Base-by-base conservation (phyloP, 2,329 filamentous ascomycete species). In the Sphaerulina musiva region DNA sequence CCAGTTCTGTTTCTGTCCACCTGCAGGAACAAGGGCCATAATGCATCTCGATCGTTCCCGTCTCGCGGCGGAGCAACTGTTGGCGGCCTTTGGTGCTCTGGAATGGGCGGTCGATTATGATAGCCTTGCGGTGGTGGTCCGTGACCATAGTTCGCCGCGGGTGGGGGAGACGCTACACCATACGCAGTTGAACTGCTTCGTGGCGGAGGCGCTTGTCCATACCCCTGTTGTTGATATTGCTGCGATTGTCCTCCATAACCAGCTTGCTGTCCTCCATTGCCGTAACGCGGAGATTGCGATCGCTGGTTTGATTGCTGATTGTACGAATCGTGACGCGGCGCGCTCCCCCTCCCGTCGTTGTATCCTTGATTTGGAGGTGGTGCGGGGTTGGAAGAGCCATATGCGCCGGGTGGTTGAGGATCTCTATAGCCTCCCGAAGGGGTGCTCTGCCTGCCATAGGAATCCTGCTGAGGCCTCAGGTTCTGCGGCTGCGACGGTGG, bases 1-100 rank as follows among this genome's bases (percentile, higher is more conserved):
- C 92, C 91, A 76, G 63, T 74, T 87, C 87, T 79, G 72, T 89
- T 80, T 68, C 89, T 91, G 73, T 98, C 95, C 11, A 96, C 92
- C 1, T 90, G 89, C 57, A 87, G 81, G 74, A 97, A 98, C 26
- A 97, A 77, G 3, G 87, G 87, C 69, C 89, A 83, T 14, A 98
- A 78, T 0, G 83, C 73, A 38, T 77, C 84, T n/a, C 85, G 79
- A 66, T 91, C 86, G 48, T 83, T 80, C 46, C 75, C 78, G 58
- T 83, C 80, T 49, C 78, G 73, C 2, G 68, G 66, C 12, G 69
- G 79, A 63, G 74, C 80, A 60, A 71, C 77, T 58, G 69, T 74
- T 64, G 55, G 77, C 56, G 64, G 78, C 52, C 71, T 74, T 57
- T 67, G 74, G 66, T 65, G 56, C 36, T 67, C 62, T 75, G 70